Evolutionary conservation across 2,329 filamentous ascomycete genomes (phyloP).

Genomic region (Sarocladiaceae sp.): DNA sequence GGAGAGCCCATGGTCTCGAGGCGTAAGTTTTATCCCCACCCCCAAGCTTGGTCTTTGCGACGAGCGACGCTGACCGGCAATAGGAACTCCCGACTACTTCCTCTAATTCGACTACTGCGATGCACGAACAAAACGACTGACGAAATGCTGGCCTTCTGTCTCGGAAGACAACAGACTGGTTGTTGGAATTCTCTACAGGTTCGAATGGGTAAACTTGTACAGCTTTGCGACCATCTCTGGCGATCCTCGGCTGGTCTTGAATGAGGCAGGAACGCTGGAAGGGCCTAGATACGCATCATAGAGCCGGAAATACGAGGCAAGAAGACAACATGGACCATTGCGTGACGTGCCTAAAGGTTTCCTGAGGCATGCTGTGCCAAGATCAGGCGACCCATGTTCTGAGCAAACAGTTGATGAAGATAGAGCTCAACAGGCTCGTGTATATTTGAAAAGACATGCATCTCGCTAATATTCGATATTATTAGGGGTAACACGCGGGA

Average conservation of each 20-base stretch:
- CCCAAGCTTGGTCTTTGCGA: not conserved
- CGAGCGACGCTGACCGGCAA: conserved; percentile 15
- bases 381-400: too few relatives aligned
- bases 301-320: conserved; percentile 11
- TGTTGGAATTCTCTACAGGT: not conserved
- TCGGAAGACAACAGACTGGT: not conserved
- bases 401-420: too few relatives aligned
- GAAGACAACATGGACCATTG: not conserved
- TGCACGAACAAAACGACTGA: conserved; percentile 14
- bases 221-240: not conserved
- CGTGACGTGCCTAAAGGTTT: not conserved
- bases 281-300: conserved; percentile 10
- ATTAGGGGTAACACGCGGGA: too few relatives aligned
- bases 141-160: not conserved
- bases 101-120: conserved; percentile 55
- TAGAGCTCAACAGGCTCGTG: too few relatives aligned
- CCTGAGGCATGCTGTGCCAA: not conserved
- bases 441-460: too few relatives aligned
- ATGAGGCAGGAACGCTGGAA: not conserved
- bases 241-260: not conserved
- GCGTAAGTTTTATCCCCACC: conserved; percentile 45
- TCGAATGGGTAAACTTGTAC: not conserved
- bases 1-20: conserved; percentile 99
- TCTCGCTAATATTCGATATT: too few relatives aligned
- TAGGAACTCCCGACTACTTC: conserved; percentile 95